Evolutionary conservation across 495 filamentous ascomycete species (phyloP), one percentile per base, ranked within the genome.

Genomic region (Xylaria sp.): DNA sequence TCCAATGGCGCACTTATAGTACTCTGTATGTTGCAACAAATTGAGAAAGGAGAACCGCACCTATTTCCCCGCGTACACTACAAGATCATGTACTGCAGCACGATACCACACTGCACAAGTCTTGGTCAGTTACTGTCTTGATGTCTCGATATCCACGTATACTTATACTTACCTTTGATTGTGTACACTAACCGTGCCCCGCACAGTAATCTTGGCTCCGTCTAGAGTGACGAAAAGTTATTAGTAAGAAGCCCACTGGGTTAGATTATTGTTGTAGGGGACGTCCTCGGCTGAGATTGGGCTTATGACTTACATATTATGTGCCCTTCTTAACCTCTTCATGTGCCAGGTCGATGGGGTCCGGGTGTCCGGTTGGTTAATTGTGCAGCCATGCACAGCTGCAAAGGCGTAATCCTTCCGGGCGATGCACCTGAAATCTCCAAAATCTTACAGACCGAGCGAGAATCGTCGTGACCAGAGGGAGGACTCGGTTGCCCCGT

Each of bases 121-220:
- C 48, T 52, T 52, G 48, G 40, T 12, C 40, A 12, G 40, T 41
- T 41, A 9, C 40, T 41, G 40, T 41, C 40, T 41, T 41, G 40
- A 9, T 41, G 4, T 50, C 46, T 21, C 46, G 11, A 26, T 21
- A 53, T 29, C 29, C 50, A 53, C 50, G 9, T 17, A 46, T 46
- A 6, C 44, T 5, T 46, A 2, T 15, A 29, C 57, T 21, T 59
- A 21, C 26, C 57, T 31, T 55, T 17, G 52, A 31, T 14, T 21
- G 9, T 5, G 57, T 21, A 58, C 19, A 59, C 33, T 59, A 61
- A 37, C 35, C 2, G 26, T 12, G 41, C 61, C 46, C 61, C 61
- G 24, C 61, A 63, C 41, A 63, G 61, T 63, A 63, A 63, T 63
- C 61, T 44, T 21, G 21, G 61, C 21, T 21, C 40, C 24, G 29